Evolutionary conservation across 164 flowering plant genomes (phyloP).

Genomic region (Vitis amurensis): DNA sequence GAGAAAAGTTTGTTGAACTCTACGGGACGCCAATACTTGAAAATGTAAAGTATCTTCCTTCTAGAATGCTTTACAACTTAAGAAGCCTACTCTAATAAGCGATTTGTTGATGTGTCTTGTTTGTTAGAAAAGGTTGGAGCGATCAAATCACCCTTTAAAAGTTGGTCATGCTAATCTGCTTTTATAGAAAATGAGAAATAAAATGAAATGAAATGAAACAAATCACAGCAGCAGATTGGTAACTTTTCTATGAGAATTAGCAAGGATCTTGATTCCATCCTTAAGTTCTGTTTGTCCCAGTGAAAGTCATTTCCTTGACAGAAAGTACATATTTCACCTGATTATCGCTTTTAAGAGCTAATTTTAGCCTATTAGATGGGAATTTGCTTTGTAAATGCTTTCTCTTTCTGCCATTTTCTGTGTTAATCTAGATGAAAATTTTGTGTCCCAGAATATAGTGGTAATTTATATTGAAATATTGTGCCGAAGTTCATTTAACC

Average conservation of each 20-base stretch:
- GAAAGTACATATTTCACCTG: too few species aligned
- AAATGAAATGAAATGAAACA: neutral
- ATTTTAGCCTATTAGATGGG: too few species aligned
- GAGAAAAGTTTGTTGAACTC: constrained; percentile 93
- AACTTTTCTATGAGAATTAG: too few species aligned
- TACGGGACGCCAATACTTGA: constrained; percentile 83
- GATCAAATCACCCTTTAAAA: neutral
- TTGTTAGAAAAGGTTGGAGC: neutral
- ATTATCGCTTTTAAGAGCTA: too few species aligned
- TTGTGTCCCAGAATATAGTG: too few species aligned
- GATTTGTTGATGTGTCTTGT: neutral
- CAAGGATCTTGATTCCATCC: neutral
- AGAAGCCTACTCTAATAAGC: neutral
- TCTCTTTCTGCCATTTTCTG: too few species aligned
- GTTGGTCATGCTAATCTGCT: neutral
- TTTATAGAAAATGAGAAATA: neutral
- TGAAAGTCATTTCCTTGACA: neutral
- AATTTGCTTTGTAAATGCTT: too few species aligned
- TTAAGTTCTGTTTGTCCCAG: neutral
- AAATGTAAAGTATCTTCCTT: constrained; percentile 46
- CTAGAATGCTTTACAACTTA: neutral
- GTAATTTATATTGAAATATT: too few species aligned
- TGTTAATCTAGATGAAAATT: too few species aligned
- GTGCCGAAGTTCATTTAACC: too few species aligned
- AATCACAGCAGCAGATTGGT: too few species aligned